phyloP scores from a whole-genome alignment of 169 alveolate species.

The Plasmodium knowlesi region DNA sequence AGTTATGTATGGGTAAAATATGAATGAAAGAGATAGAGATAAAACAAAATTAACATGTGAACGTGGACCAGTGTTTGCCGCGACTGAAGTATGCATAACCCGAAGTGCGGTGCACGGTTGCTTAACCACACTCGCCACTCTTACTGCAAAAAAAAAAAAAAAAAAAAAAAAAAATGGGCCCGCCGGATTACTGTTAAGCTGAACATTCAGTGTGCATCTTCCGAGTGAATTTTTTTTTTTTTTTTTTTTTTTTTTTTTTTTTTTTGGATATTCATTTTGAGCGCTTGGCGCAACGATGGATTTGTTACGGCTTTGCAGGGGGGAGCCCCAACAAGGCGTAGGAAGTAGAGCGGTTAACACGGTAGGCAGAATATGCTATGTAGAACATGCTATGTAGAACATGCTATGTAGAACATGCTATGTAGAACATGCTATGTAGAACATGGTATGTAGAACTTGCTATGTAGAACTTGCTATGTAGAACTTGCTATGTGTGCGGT shows the following conservation, averaged over 20 bases:
- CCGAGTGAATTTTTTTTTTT: background rate
- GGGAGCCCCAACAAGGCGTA: background rate
- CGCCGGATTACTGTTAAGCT: background rate
- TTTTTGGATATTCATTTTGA: background rate
- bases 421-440: too few relatives aligned
- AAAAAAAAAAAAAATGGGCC: background rate
- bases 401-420: too few relatives aligned
- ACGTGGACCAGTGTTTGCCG: background rate
- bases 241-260: too few relatives aligned
- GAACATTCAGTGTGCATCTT: background rate
- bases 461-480: too few relatives aligned
- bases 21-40: background rate
- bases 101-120: background rate
- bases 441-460: too few relatives aligned
- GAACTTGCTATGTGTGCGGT: too few relatives aligned
- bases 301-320: background rate
- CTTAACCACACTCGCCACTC: background rate
- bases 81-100: background rate
- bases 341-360: background rate
- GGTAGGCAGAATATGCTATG: background rate
- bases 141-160: background rate
- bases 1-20: background rate
- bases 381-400: too few relatives aligned
- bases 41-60: background rate
- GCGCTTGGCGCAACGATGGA: background rate